Evolutionary conservation across 495 filamentous ascomycete genomes (phyloP), one percentile per base, ranked within the genome.

Genomic region (Cenococcum geophilum): DNA sequence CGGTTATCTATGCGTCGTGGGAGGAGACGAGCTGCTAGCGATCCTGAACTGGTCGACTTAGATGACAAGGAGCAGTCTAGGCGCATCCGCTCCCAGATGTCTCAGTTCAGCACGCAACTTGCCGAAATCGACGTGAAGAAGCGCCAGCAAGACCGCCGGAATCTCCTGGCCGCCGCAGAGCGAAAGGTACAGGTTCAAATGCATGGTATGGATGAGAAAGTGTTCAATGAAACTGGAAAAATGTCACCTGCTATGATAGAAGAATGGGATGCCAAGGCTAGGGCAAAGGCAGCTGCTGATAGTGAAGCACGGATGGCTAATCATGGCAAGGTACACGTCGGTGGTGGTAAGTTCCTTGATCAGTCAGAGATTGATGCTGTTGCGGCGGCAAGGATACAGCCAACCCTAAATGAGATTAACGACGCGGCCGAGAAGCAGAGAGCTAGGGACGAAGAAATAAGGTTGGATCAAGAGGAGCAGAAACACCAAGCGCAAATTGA

Each of bases 351-450:
- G 68, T 87, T 85, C 60, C 82, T 97, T 75, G 84, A 92, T 52
- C 82, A 86, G 72, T 78, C 83, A 4, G 89, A 90, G 53, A 80
- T 98, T 43, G 86, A 97, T 58, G 83, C 81, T 11, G 85, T 97
- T 62, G 93, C 93, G 0, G 82, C 82, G 10, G 79, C 80, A 35
- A 85, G 86, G 67, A 79, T 98, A n/a, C 88, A 90, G 72, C 93
- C 93, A 18, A 82, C 93, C 0, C 72, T 98, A n/a, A 88, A 97
- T 68, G 89, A 96, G 65, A 95, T 98, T 40, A 83, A 84, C 52
- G 85, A 86, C 20, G 85, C 82, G 35, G 86, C 87, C 0, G 88
- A 92, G 68, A 76, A 76, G 51, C 84, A 88, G 66, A 77, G 78
- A 42, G 83, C 83, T 11, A 74, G 79, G 57, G 82, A 86, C 49